phyloP scores from a whole-genome alignment of 176 grass and related monocot genomes.

The Saccharum spontaneum region DNA sequence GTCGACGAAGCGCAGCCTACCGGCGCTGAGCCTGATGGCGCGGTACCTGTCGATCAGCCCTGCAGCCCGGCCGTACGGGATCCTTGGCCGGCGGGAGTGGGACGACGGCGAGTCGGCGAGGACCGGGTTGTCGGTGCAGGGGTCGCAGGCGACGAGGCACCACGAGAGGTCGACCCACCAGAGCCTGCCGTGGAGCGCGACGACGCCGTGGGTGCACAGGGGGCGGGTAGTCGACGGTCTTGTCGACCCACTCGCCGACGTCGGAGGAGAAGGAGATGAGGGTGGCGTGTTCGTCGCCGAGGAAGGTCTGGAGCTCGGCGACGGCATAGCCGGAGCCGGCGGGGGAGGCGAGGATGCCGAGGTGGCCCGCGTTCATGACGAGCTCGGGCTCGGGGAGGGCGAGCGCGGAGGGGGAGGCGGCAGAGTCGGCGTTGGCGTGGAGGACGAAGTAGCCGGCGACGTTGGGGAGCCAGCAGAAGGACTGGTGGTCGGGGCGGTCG shows the following conservation, averaged over 20 bases:
- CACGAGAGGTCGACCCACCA: not conserved
- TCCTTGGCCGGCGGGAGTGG: not conserved
- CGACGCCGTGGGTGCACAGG: not conserved
- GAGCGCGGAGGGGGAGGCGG: not conserved
- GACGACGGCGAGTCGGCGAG: not conserved
- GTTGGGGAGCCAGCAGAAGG: not conserved
- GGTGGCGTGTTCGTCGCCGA: not conserved
- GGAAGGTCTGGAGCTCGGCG: not conserved
- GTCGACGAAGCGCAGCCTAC: conserved; percentile 2
- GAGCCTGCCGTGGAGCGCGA: not conserved
- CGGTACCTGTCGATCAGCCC: not conserved
- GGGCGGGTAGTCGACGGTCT: not conserved
- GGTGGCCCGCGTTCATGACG: not conserved
- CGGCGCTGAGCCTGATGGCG: not conserved
- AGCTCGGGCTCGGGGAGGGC: not conserved
- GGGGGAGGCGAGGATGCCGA: not conserved
- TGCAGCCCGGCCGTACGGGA: not conserved
- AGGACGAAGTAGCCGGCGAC: not conserved
- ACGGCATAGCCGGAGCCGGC: not conserved
- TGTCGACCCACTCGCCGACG: not conserved
- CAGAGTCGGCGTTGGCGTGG: not conserved
- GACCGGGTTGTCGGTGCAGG: not conserved
- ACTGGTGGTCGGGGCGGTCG: not conserved
- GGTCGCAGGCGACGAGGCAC: not conserved
- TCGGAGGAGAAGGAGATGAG: not conserved